These are phyloP conservation scores for Phytophthora vignae DNA, from an alignment of 352 stramenopile genomes.

Conservation along the genomic window DNA sequence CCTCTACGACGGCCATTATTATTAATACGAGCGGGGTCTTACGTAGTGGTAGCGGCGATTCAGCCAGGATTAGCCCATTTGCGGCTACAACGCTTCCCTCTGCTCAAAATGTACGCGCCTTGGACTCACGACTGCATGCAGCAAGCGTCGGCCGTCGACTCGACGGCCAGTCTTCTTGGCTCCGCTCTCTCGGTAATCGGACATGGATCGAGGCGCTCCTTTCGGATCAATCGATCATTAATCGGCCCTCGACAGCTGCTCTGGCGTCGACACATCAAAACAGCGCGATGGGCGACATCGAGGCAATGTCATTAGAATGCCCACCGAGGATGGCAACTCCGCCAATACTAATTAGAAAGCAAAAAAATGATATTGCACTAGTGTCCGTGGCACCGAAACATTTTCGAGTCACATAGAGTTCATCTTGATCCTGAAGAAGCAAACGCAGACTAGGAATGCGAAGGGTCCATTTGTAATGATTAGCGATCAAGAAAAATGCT, in stretches of 20 bases:
- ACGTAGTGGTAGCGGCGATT: background rate
- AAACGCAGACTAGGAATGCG: no score
- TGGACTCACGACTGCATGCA: background rate
- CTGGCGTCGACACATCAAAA: background rate
- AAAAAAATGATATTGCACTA: no score
- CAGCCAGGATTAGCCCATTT: background rate
- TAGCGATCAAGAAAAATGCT: no score
- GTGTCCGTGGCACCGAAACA: no score
- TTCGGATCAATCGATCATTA: background rate
- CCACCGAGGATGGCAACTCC: no score
- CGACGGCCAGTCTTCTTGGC: background rate
- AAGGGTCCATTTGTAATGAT: no score
- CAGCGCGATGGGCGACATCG: no score
- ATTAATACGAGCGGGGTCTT: background rate
- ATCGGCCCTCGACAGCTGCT: background rate
- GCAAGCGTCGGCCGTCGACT: background rate
- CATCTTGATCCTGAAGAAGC: no score
- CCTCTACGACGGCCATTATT: background rate
- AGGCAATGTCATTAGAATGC: no score
- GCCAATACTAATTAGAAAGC: no score
- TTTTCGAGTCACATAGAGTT: no score
- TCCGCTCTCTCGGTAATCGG: background rate
- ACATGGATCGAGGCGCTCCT: background rate
- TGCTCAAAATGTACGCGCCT: background rate
- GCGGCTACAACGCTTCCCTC: background rate